A percentile compares a stretch with the other conserved stretches of the same genome.
Evolutionary conservation across 1,139 yeast genomes (phyloP).

Genomic region (Yamadazyma spencermartinsiae): DNA sequence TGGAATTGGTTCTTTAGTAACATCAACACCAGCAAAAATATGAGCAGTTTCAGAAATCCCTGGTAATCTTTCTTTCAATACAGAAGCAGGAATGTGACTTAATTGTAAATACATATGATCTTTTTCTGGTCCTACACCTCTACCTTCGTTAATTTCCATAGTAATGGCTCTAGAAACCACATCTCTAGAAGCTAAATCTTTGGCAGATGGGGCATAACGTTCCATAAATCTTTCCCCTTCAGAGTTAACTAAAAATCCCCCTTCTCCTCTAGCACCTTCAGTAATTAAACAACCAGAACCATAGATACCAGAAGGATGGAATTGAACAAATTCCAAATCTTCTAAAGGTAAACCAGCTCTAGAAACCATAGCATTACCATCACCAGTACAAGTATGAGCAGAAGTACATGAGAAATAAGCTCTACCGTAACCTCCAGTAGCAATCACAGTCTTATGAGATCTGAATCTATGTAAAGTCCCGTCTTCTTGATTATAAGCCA

Average conservation of each 20-base stretch:
- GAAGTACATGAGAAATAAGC: slow-evolving; percentile 98
- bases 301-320: slow-evolving; percentile 99
- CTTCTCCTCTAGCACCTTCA: slow-evolving; percentile 99
- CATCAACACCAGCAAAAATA: slow-evolving; percentile 98
- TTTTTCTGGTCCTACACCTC: slow-evolving; percentile 97
- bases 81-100: slow-evolving; percentile 90
- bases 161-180: slow-evolving; percentile 98
- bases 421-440: slow-evolving; percentile 99
- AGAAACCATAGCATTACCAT: slow-evolving; percentile 97
- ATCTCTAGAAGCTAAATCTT: slow-evolving; percentile 97
- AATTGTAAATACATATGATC: slow-evolving; percentile 96
- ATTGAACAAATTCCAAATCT: slow-evolving; percentile 96
- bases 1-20: slow-evolving; percentile 98
- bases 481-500: slow-evolving; percentile 98
- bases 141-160: slow-evolving; percentile 97
- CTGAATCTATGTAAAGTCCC: slow-evolving; percentile 98
- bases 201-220: slow-evolving; percentile 98
- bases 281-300: slow-evolving; percentile 99
- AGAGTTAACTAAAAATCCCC: slow-evolving; percentile 93
- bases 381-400: slow-evolving; percentile 99
- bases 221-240: slow-evolving; percentile 99
- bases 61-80: slow-evolving; percentile 93
- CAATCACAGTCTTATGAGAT: slow-evolving; percentile 93
- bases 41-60: slow-evolving; percentile 99
- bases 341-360: slow-evolving; percentile 98